Conservation (phyloP, 73 alveolate genomes). For the Paraurostyla sp. region DNA sequence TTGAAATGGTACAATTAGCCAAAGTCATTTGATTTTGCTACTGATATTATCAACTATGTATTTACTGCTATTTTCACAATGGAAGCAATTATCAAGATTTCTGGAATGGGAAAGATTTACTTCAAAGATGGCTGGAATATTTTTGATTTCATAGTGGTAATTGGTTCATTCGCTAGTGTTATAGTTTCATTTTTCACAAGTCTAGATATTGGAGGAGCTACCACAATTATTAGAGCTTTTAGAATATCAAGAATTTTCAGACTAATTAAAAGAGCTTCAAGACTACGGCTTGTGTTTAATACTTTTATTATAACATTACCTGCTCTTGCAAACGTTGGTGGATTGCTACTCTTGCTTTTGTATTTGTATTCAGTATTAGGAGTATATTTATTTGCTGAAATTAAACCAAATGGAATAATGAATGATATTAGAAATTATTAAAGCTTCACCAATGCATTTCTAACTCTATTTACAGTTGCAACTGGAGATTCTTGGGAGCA, state of each 20-base stretch:
- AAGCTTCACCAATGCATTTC: conserved; percentile 48
- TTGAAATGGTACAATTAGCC: conserved; percentile 35
- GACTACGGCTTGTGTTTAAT: conserved; percentile 58
- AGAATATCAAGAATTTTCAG: conserved; percentile 74
- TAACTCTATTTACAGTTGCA: conserved; percentile 41
- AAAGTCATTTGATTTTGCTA: not conserved
- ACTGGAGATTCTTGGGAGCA: conserved; percentile 79
- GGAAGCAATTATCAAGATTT: conserved; percentile 66
- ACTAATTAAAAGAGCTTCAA: conserved; percentile 48
- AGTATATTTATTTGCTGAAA: conserved; percentile 58
- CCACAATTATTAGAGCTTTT: conserved; percentile 74
- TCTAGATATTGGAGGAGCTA: conserved; percentile 61
- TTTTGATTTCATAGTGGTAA: conserved; percentile 81
- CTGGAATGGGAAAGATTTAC: conserved; percentile 64
- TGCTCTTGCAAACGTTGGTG: conserved; percentile 72
- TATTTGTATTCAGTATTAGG: conserved; percentile 71
- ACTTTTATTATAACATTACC: conserved; percentile 68
- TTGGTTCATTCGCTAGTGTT: conserved; percentile 74
- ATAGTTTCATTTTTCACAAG: conserved; percentile 33
- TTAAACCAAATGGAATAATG: conserved; percentile 37
- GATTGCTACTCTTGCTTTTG: conserved; percentile 61
- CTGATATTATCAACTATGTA: conserved; percentile 55
- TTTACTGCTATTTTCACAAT: conserved; percentile 70
- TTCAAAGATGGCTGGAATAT: conserved; percentile 72
- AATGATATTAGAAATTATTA: conserved; percentile 54